These are phyloP conservation scores for Babesia ovata DNA, from an alignment of 169 alveolate species.

Conservation along the genomic window DNA sequence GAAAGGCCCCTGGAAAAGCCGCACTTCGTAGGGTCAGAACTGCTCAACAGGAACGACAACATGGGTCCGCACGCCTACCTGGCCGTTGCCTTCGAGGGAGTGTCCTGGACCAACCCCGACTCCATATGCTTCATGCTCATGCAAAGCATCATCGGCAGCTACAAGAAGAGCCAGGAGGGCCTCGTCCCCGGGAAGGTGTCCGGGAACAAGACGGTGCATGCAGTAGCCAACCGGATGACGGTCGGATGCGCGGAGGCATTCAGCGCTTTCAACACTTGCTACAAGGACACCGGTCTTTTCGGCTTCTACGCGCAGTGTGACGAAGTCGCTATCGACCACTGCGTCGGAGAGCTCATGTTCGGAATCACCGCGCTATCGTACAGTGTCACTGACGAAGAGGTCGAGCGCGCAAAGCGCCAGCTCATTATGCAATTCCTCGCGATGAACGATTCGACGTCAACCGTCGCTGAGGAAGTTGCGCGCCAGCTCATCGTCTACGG, in stretches of 20 bases:
- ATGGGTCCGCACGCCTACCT: conserved; percentile 87
- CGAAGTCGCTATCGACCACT: conserved; percentile 85
- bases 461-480: conserved; percentile 84
- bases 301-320: conserved; percentile 86
- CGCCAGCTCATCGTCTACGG: conserved; percentile 84
- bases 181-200: conserved; percentile 81
- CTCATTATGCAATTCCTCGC: conserved; percentile 77
- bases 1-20: conserved; percentile 65
- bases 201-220: conserved; percentile 80
- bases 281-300: conserved; percentile 92
- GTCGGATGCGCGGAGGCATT: conserved; percentile 84
- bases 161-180: conserved; percentile 81
- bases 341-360: conserved; percentile 83
- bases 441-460: conserved; percentile 80
- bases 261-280: conserved; percentile 87
- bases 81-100: conserved; percentile 92
- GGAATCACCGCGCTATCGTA: conserved; percentile 83
- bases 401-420: conserved; percentile 80
- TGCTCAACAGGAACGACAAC: conserved; percentile 75
- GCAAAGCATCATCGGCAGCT: conserved; percentile 92
- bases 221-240: conserved; percentile 80
- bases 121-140: conserved; percentile 90
- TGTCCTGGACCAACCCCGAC: conserved; percentile 92
- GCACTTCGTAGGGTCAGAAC: conserved; percentile 80
- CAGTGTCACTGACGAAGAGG: conserved; percentile 81